phyloP scores from a whole-genome alignment of 2,329 filamentous ascomycete species.

The Stenocarpella maydis region DNA sequence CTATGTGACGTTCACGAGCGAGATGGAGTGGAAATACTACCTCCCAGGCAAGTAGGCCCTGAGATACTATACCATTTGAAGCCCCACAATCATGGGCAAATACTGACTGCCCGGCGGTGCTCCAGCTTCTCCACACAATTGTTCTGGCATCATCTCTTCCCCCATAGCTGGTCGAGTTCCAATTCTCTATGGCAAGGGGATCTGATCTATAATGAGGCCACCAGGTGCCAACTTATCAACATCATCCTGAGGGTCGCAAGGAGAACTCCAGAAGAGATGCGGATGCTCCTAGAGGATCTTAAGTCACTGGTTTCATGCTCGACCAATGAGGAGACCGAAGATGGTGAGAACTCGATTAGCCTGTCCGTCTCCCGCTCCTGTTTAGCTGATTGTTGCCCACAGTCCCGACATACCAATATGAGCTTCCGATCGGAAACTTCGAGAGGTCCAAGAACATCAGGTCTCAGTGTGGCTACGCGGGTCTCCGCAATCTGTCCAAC shows the following conservation, averaged over 20 bases:
- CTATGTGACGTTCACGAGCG: slow-evolving; percentile 38
- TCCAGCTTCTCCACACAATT: slow-evolving; percentile 54
- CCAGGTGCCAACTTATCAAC: slow-evolving; percentile 47
- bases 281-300: slow-evolving; percentile 60
- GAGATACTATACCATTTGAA: not conserved
- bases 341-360: slow-evolving; percentile 46
- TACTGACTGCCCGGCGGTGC: slow-evolving; percentile 26
- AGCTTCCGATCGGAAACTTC: slow-evolving; percentile 65
- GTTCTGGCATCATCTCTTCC: slow-evolving; percentile 73
- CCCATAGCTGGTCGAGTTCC: slow-evolving; percentile 48
- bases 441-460: slow-evolving; percentile 75
- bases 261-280: slow-evolving; percentile 57
- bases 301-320: slow-evolving; percentile 56
- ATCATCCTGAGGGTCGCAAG: slow-evolving; percentile 66
- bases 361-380: too few species aligned
- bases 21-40: slow-evolving; percentile 32
- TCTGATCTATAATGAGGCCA: slow-evolving; percentile 32
- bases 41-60: slow-evolving; percentile 33
- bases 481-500: slow-evolving; percentile 90
- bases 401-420: slow-evolving; percentile 64
- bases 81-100: not conserved
- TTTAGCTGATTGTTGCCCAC: not conserved
- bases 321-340: slow-evolving; percentile 49
- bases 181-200: slow-evolving; percentile 30
- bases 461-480: slow-evolving; percentile 82